Evolutionary conservation across 208 protist genomes (phyloP), one percentile per base, ranked within the genome.

Genomic region (Leishmania braziliensis): DNA sequence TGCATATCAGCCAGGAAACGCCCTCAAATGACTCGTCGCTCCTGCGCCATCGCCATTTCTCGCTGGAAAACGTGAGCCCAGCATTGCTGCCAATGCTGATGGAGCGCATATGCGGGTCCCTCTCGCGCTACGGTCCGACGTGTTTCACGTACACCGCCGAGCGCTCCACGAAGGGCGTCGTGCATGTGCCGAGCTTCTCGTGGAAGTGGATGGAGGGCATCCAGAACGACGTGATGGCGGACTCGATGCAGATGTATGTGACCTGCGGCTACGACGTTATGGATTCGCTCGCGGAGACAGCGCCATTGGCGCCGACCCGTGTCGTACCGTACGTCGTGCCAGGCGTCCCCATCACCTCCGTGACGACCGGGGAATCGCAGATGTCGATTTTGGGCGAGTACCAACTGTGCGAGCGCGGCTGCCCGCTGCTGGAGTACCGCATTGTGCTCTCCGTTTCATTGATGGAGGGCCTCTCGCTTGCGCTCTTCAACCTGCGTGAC

Each of bases 401-500:
- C 46, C 79, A 78, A 29, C 85, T 95, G 20, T 82, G 84, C 62
- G 56, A 79, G 36, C 75, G 62, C 26, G 78, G 68, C 26, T 79
- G 77, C 71, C 76, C 77, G 33, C 54, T 78, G 54, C 69, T 82
- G 33, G 83, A 78, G 79, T 78, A 83, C 56, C 89, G 84, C 65
- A 86, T 94, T 23, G 74, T 95, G 20, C 74, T 95, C 29, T 81
- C 84, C 23, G 76, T 97, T 50, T 95, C 92, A 53, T 81, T 96
- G 16, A 75, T 54, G 29, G 82, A 88, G 16, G 94, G 94, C 36
- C 75, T 96, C 26, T 86, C 56, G 43, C 70, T 92, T 58, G 79
- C 82, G 33, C 66, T 95, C 26, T 95, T 96, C 84, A 96, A 97
- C 85, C 69, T 96, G 50, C 87, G 89, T 5, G 92, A 97, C 80